Base-by-base conservation (phyloP, 257 asterid genomes). In the Cruciata laevipes region DNA sequence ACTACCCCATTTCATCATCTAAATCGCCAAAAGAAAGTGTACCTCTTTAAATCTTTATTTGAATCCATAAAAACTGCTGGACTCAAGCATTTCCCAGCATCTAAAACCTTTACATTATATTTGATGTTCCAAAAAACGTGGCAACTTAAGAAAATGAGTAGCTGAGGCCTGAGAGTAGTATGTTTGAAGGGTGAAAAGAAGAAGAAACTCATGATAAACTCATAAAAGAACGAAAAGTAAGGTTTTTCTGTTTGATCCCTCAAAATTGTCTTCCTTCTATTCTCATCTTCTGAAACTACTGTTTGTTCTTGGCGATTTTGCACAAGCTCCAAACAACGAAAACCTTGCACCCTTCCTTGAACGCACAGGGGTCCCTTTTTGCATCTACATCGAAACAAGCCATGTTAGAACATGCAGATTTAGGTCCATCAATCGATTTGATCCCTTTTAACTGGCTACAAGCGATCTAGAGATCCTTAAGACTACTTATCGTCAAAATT, bases 291-390 rank as follows among this genome's bases (percentile, higher is more conserved):
- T 80, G 76, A 74, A 72, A 72, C 86, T 82, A 72, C 47, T 76
- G 20, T 71, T 78, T 33, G 79, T 60, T 71, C 76, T 81, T 71
- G 91, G 79, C 33, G 87, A 44, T 74, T 84, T 93, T 38, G 83
- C 88, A 73, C 96, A 88, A 75, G 78, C 97, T 63, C 96, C 95
- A 30, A 94, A 84, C 86, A 86, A 84, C 42, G 83, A 87, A 79
- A 90, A 84, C 6, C 85, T 77, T n/a, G 87, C 83, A 0, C 70
- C 77, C 80, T 77, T 81, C 21, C 63, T 83, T 1, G 81, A 74
- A 12, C 83, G 86, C n/a, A 81, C 72, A 2, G 89, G 84, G 17
- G 87, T 77, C 53, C 96, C 84, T 69, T 77, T 85, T 63, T 82
- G 77, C 4, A 70, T 82, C 94, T 79, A 81, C 40, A 67, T 63